These are phyloP conservation scores for Chloranthus sessilifolius DNA, from an alignment of 164 flowering plant genomes.

Conservation along the genomic window DNA sequence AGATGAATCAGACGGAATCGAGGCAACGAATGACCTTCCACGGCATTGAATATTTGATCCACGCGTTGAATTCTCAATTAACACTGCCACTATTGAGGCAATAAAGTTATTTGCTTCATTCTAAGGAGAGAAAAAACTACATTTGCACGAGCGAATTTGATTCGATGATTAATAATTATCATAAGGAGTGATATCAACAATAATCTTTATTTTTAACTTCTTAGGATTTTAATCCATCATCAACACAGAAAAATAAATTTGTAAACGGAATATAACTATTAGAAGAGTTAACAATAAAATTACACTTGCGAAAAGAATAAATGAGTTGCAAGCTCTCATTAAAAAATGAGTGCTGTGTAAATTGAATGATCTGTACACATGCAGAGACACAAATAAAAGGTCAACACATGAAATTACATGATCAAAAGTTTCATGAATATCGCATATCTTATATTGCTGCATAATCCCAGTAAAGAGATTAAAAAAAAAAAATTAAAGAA, in stretches of 20 bases:
- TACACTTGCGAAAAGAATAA: too few species aligned
- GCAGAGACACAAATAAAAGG: too few species aligned
- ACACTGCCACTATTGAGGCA: constrained; percentile 10
- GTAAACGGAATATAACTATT: neutral
- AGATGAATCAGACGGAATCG: constrained; percentile 36
- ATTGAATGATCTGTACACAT: too few species aligned
- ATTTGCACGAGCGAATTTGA: neutral
- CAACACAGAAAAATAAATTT: too few species aligned
- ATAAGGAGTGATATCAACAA: neutral
- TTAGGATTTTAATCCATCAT: neutral
- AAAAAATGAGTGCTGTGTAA: too few species aligned
- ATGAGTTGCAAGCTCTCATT: too few species aligned
- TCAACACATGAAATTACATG: too few species aligned
- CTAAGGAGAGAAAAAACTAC: neutral
- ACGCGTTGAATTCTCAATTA: constrained; percentile 5
- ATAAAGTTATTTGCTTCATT: constrained; percentile 7
- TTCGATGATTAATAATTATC: neutral
- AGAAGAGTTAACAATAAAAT: too few species aligned
- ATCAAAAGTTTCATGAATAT: too few species aligned
- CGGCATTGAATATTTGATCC: constrained; percentile 22
- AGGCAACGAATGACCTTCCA: constrained; percentile 40
- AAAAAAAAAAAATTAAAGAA: too few species aligned
- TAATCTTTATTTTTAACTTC: neutral
- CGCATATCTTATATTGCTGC: too few species aligned
- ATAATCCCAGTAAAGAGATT: too few species aligned